A percentile compares a stretch with the other conserved stretches of the same genome.
Conservation (phyloP, 805 yeast species). For the Candida caryicola region DNA sequence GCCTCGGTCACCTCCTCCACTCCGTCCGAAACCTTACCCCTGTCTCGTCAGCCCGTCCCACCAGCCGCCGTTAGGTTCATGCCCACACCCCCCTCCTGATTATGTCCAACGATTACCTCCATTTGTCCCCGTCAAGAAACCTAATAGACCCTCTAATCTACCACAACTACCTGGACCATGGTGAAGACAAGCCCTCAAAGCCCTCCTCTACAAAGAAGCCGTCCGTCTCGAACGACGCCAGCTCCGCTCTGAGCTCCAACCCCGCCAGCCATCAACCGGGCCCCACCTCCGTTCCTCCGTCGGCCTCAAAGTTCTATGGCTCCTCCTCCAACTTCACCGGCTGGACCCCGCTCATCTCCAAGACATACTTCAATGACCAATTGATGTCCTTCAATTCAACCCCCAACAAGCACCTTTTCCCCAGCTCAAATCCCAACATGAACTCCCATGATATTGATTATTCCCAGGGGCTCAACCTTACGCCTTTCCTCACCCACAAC, state of each 20-base stretch:
- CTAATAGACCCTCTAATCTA: constrained; percentile 36
- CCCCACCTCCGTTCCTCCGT: constrained; percentile 16
- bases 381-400: constrained; percentile 34
- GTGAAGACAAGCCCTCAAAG: not conserved
- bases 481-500: constrained; percentile 41
- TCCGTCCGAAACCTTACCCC: too few relatives aligned
- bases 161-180: constrained; percentile 1
- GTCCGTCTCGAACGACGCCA: constrained; percentile 2
- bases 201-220: not conserved
- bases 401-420: constrained; percentile 30
- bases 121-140: constrained; percentile 35
- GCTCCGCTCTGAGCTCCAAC: not conserved
- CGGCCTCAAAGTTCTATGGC: constrained; percentile 20
- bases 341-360: constrained; percentile 44
- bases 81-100: too few relatives aligned
- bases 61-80: too few relatives aligned
- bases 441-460: constrained; percentile 21
- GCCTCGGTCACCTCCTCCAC: too few relatives aligned
- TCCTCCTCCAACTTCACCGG: constrained; percentile 23
- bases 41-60: too few relatives aligned
- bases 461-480: constrained; percentile 36
- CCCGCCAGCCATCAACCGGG: constrained; percentile 2
- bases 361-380: constrained; percentile 36
- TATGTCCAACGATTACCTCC: constrained; percentile 31
- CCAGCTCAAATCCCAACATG: constrained; percentile 11